Base-by-base conservation (phyloP, 192 early-diverging fungal species). In the Irineochytrium annulatum region DNA sequence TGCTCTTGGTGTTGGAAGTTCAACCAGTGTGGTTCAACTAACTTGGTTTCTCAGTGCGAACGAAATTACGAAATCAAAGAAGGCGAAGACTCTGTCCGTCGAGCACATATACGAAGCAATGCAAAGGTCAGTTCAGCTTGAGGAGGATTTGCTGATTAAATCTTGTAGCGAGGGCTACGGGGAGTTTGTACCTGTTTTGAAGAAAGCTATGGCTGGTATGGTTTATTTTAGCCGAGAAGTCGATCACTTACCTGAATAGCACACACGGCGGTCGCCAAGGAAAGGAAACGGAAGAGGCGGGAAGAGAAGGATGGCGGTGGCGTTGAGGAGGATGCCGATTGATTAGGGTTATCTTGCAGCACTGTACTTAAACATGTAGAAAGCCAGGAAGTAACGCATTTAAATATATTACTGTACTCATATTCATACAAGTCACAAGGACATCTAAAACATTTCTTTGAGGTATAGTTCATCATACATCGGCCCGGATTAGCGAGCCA, bases 211-310 rank as follows among this genome's bases (percentile, higher is more conserved):
- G 8, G 37, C 37, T 41, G 8, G 8, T n/a, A 41, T 41, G 37
- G 11, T 13, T 41, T 8, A n/a, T 8, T 41, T n/a, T 41, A 41
- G n/a, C n/a, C n/a, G 11, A 8, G n/a, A 13, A 13, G 8, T 41
- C 17, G 55, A 14, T 24, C 66, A 51, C 48, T 55, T 39, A 26
- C 41, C 20, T 26, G 37, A 29, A 6, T 14, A 51, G 19, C 49
- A 51, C 14, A 17, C 49, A 17, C 19, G 49, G 13, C 13, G 13
- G 44, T 28, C 45, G 32, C 22, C 35, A 60, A 60, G 59, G 44
- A 59, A 45, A 53, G n/a, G 59, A 60, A 59, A 31, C 32, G 17
- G 45, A 60, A 60, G 49, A 60, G 52, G n/a, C n/a, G n/a, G n/a
- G n/a, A n/a, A n/a, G n/a, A n/a, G n/a, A n/a, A n/a, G n/a, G n/a